Conservation (phyloP, 2,329 filamentous ascomycete species). For the Westerdykella aurantiaca region DNA sequence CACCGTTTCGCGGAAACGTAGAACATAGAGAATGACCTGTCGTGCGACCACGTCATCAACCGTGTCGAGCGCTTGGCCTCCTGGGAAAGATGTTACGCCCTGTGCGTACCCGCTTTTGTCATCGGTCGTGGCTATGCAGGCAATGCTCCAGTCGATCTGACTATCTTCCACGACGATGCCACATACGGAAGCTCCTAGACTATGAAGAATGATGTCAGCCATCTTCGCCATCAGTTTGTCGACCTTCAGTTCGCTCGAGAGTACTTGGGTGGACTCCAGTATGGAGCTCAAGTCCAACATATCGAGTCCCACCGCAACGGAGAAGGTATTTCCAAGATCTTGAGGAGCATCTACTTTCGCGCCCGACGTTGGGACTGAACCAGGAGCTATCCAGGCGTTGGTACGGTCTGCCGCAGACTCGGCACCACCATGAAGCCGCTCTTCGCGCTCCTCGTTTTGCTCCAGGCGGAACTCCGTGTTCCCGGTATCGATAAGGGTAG, state of each 20-base stretch:
- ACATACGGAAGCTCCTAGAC: constrained; percentile 66
- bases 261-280: constrained; percentile 69
- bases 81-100: constrained; percentile 61
- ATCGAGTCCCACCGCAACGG: constrained; percentile 58
- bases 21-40: constrained; percentile 70
- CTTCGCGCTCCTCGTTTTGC: constrained; percentile 40
- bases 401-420: constrained; percentile 43
- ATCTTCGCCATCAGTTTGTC: constrained; percentile 73
- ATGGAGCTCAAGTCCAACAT: constrained; percentile 80
- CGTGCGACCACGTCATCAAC: constrained; percentile 64
- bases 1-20: constrained; percentile 68
- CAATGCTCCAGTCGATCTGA: constrained; percentile 62
- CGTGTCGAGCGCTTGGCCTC: constrained; percentile 58
- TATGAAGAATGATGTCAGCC: constrained; percentile 74
- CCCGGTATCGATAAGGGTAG: constrained; percentile 52
- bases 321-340: constrained; percentile 58
- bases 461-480: constrained; percentile 41
- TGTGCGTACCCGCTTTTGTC: constrained; percentile 14
- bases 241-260: constrained; percentile 71
- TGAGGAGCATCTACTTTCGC: constrained; percentile 36
- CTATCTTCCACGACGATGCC: constrained; percentile 70
- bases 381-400: constrained; percentile 44
- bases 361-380: constrained; percentile 32
- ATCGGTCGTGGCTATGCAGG: constrained; percentile 67
- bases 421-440: constrained; percentile 27